Percentiles rank a stretch among this genome's conserved stretches.
These are phyloP conservation scores for Thraustochytrium striatum DNA, from an alignment of 352 stramenopile species.

Conservation along the genomic window DNA sequence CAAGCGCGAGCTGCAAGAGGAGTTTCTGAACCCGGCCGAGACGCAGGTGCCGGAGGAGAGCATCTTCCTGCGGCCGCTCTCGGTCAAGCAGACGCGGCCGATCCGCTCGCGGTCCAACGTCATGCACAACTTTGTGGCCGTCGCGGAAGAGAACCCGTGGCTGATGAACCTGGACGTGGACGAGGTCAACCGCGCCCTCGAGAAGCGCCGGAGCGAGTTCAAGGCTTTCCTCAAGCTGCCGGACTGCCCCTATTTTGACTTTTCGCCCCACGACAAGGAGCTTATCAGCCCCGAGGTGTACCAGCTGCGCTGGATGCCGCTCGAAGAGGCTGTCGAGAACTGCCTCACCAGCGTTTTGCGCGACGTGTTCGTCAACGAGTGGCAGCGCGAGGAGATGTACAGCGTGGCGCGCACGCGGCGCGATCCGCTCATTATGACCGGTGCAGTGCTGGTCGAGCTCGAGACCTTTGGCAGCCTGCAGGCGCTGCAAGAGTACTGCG, in stretches of 20 bases:
- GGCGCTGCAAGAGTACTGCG: conserved; percentile 6
- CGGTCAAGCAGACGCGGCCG: conserved; percentile 58
- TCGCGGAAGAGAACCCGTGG: conserved; percentile 64
- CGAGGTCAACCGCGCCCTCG: conserved; percentile 59
- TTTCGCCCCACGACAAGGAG: conserved; percentile 58
- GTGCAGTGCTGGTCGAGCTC: conserved; percentile 28
- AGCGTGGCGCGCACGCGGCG: background rate
- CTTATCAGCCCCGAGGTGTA: conserved; percentile 62
- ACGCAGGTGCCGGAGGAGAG: conserved; percentile 56
- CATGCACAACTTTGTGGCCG: conserved; percentile 68
- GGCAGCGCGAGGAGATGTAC: conserved; percentile 33
- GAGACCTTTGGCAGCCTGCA: background rate
- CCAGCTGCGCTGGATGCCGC: conserved; percentile 62
- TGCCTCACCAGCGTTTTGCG: conserved; percentile 38
- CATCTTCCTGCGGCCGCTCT: conserved; percentile 49
- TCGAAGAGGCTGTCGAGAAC: conserved; percentile 58
- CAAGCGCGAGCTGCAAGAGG: conserved; percentile 61
- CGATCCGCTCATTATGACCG: conserved; percentile 43
- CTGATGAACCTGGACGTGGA: conserved; percentile 53
- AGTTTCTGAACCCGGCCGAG: conserved; percentile 56
- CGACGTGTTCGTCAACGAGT: conserved; percentile 38
- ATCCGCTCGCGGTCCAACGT: conserved; percentile 59
- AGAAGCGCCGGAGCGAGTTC: conserved; percentile 58
- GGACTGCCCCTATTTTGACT: conserved; percentile 58
- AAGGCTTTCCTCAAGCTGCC: conserved; percentile 39